A percentile compares a stretch with the other conserved stretches of the same genome.
Evolutionary conservation across 352 stramenopile genomes (phyloP).

Genomic region (Halophytophthora batemanensis): DNA sequence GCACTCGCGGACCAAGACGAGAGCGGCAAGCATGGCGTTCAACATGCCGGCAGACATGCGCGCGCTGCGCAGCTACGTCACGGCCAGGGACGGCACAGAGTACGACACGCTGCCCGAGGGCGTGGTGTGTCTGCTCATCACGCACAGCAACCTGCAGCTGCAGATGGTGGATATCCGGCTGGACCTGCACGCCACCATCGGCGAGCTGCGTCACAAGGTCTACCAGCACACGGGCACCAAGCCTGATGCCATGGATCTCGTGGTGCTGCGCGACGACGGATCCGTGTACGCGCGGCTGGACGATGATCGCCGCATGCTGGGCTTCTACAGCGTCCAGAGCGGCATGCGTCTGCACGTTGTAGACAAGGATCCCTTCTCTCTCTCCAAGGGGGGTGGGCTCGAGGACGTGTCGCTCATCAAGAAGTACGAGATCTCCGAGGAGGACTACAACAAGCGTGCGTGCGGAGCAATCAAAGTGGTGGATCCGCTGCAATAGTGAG

Average conservation of each 20-base stretch:
- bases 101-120: slow-evolving; percentile 85
- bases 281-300: slow-evolving; percentile 46
- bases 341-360: slow-evolving; percentile 95
- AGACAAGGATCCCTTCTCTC: slow-evolving; percentile 96
- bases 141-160: slow-evolving; percentile 96
- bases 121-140: slow-evolving; percentile 94
- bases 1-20: neutral
- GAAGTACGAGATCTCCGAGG: slow-evolving; percentile 98
- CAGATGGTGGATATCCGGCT: slow-evolving; percentile 97
- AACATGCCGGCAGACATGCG: slow-evolving; percentile 74
- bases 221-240: slow-evolving; percentile 96
- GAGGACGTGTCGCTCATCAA: slow-evolving; percentile 96
- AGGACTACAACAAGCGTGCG: slow-evolving; percentile 97
- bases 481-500: neutral
- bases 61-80: slow-evolving; percentile 75
- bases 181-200: slow-evolving; percentile 90
- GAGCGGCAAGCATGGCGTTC: too few species aligned
- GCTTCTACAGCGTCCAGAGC: slow-evolving; percentile 89
- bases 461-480: neutral
- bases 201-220: slow-evolving; percentile 89
- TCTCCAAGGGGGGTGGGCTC: slow-evolving; percentile 91
- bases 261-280: slow-evolving; percentile 55
- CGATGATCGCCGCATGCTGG: slow-evolving; percentile 84
- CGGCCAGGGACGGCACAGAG: slow-evolving; percentile 80
- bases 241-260: slow-evolving; percentile 83